Evolutionary conservation across 192 early-diverging fungal genomes (phyloP).

Genomic region (Cetraspora pellucida): DNA sequence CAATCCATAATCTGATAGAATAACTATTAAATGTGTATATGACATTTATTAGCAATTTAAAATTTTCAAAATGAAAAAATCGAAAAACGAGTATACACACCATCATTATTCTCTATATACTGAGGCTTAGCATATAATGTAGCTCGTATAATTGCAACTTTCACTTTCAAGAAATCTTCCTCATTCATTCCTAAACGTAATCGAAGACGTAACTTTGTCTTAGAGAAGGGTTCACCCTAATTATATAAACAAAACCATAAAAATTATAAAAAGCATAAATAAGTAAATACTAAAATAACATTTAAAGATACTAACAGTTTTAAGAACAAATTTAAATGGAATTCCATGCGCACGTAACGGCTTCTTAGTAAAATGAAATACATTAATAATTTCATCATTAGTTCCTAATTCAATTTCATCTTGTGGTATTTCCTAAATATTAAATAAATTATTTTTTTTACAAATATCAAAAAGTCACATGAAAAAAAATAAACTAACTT

Average conservation of each 20-base stretch:
- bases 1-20: constrained; percentile 38
- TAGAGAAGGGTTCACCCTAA: constrained; percentile 67
- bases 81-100: constrained; percentile 26
- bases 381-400: constrained; percentile 39
- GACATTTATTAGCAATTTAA: not conserved
- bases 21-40: constrained; percentile 13
- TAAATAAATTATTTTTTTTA: constrained; percentile 13
- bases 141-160: constrained; percentile 49
- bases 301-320: no score
- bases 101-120: constrained; percentile 29
- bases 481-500: constrained; percentile 42
- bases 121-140: constrained; percentile 4
- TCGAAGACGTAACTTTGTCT: constrained; percentile 75
- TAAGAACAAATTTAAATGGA: no score
- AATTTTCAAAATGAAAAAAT: constrained; percentile 14
- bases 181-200: constrained; percentile 73
- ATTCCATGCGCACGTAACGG: no score
- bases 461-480: not conserved
- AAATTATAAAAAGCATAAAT: no score
- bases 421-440: no score
- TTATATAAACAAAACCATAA: not conserved
- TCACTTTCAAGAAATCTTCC: constrained; percentile 79
- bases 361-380: no score
- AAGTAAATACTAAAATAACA: no score
- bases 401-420: constrained; percentile 40